phyloP scores from a whole-genome alignment of 1,139 yeast species.

The Suhomyces taliae region DNA sequence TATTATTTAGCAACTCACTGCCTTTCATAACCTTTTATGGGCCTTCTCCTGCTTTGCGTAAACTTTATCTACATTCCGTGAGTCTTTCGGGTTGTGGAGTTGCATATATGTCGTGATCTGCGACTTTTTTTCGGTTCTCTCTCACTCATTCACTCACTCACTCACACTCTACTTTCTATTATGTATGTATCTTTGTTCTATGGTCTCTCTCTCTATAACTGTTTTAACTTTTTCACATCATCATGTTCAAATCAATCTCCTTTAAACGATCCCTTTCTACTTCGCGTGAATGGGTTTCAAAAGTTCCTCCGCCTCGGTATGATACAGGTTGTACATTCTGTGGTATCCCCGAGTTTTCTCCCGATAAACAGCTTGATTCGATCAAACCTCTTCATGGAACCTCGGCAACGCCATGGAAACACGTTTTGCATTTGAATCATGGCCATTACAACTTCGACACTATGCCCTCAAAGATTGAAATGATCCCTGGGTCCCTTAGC shows the following conservation, averaged over 20 bases:
- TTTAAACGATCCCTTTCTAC: background rate
- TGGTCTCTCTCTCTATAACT: no score
- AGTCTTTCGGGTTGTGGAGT: no score
- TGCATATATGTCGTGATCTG: background rate
- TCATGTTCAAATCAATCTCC: background rate
- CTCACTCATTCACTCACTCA: no score
- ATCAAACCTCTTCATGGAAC: conserved; percentile 45
- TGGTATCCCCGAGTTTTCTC: conserved; percentile 42
- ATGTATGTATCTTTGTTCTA: no score
- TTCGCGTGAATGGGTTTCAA: background rate
- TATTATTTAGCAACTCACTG: background rate
- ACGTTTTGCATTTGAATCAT: conserved; percentile 52
- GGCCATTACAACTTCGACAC: conserved; percentile 27
- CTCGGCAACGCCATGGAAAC: conserved; percentile 53
- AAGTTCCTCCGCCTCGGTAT: conserved; percentile 51
- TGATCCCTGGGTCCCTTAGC: conserved; percentile 45
- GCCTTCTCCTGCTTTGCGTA: background rate
- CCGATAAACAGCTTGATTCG: conserved; percentile 41
- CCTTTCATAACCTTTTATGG: background rate
- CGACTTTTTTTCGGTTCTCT: background rate
- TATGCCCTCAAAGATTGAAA: conserved; percentile 63
- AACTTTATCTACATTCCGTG: background rate
- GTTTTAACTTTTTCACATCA: background rate
- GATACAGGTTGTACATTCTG: conserved; percentile 70
- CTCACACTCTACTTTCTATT: no score